Evolutionary conservation across 2,329 filamentous ascomycete genomes (phyloP).

Genomic region (Exserohilum turcica): DNA sequence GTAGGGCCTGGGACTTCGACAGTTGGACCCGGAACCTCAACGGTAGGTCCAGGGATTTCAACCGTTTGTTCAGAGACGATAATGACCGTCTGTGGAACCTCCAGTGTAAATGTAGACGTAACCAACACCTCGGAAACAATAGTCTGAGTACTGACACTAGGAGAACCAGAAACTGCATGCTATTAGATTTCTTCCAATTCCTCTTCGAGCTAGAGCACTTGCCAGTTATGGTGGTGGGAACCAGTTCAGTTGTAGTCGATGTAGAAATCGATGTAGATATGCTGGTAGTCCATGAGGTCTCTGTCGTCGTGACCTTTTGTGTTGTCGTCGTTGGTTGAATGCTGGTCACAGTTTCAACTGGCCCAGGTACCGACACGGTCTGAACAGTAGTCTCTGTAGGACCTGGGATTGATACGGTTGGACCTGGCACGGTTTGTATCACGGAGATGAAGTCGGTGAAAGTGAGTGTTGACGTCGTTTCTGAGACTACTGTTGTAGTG

Average conservation of each 20-base stretch:
- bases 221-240: slow-evolving; percentile 6
- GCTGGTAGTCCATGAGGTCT: slow-evolving; percentile 6
- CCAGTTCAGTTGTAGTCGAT: slow-evolving; percentile 4
- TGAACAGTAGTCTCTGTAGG: slow-evolving; percentile 16
- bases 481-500: slow-evolving; percentile 20
- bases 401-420: slow-evolving; percentile 21
- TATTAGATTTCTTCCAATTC: background rate
- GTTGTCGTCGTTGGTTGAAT: slow-evolving; percentile 9
- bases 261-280: slow-evolving; percentile 11
- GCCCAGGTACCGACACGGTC: slow-evolving; percentile 4
- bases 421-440: slow-evolving; percentile 11
- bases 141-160: background rate
- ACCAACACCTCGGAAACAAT: slow-evolving; percentile 2
- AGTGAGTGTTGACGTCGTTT: slow-evolving; percentile 12
- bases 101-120: slow-evolving; percentile 8
- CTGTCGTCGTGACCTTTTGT: slow-evolving; percentile 2
- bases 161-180: slow-evolving; percentile 2
- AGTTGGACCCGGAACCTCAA: slow-evolving; percentile 7
- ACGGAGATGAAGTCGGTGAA: slow-evolving; percentile 11
- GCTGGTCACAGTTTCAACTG: slow-evolving; percentile 6
- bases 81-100: slow-evolving; percentile 12
- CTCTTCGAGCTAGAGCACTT: background rate
- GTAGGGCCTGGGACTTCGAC: background rate
- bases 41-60: background rate
- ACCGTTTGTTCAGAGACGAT: slow-evolving; percentile 11